Conservation (phyloP, 192 early-diverging fungal species). For the Podila minutissima region DNA sequence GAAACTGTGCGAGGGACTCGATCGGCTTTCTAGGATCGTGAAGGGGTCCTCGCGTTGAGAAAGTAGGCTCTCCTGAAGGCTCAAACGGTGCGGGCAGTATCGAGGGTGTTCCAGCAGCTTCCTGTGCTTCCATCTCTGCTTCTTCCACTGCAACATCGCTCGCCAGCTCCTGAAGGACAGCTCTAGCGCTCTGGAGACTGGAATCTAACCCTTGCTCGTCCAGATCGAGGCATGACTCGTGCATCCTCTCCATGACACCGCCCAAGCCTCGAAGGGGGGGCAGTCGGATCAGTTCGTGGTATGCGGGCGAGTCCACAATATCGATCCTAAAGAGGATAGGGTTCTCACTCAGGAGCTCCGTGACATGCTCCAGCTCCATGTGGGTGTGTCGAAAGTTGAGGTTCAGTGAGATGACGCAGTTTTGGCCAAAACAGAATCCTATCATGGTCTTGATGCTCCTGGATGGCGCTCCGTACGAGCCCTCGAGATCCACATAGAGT, state of each 20-base stretch:
- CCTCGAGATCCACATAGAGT: conserved; percentile 42
- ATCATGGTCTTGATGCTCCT: conserved; percentile 44
- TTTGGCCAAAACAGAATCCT: conserved; percentile 40
- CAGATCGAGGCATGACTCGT: conserved; percentile 16
- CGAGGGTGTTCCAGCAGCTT: not conserved
- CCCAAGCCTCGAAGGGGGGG: conserved; percentile 34
- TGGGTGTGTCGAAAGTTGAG: conserved; percentile 42
- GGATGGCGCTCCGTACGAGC: conserved; percentile 44
- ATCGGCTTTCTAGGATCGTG: conserved; percentile 13
- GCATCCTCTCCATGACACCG: conserved; percentile 20
- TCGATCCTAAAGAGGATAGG: conserved; percentile 36
- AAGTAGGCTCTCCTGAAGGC: not conserved
- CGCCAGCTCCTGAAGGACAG: conserved; percentile 6
- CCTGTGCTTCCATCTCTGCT: not conserved
- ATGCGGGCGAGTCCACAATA: conserved; percentile 42
- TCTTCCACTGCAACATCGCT: conserved; percentile 10
- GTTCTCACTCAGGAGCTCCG: conserved; percentile 37
- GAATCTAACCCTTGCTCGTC: conserved; percentile 15
- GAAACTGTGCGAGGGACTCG: conserved; percentile 16
- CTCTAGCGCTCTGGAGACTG: not conserved
- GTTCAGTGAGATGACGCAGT: conserved; percentile 38
- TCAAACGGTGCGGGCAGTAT: not conserved
- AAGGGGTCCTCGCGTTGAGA: not conserved
- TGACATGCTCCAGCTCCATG: conserved; percentile 45
- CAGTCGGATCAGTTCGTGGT: conserved; percentile 33